Percentiles rank a stretch among this genome's conserved stretches.
Evolutionary conservation across 2,329 filamentous ascomycete genomes (phyloP).

Genomic region (Drechslera avenae): DNA sequence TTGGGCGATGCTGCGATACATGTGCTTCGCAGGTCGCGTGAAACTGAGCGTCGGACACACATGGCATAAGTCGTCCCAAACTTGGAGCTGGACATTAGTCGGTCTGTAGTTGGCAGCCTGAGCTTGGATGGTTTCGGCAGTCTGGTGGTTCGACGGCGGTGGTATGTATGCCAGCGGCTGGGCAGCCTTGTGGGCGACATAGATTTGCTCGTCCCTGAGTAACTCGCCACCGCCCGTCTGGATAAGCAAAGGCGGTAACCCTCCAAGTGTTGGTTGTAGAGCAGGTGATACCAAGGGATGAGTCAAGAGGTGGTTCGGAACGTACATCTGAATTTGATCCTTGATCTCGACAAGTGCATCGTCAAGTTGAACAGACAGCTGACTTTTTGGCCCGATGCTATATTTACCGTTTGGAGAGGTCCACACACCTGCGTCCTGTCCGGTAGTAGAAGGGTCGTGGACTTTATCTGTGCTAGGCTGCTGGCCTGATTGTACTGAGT

Average conservation of each 20-base stretch:
- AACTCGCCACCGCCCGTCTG: constrained; percentile 88
- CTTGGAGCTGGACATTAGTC: constrained; percentile 90
- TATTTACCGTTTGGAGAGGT: constrained; percentile 45
- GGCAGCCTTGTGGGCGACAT: constrained; percentile 91
- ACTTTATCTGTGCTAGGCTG: constrained; percentile 20
- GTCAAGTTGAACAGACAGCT: constrained; percentile 69
- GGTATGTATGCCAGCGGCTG: constrained; percentile 79
- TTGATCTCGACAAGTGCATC: constrained; percentile 72
- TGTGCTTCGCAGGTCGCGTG: constrained; percentile 92
- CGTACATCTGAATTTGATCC: constrained; percentile 89
- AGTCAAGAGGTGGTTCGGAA: constrained; percentile 80
- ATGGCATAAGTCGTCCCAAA: constrained; percentile 96
- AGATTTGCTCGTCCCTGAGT: constrained; percentile 92
- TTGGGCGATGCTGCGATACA: constrained; percentile 90
- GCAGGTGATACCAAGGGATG: constrained; percentile 91
- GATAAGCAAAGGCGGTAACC: constrained; percentile 84
- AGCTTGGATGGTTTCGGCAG: constrained; percentile 64
- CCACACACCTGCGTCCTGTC: constrained; percentile 22
- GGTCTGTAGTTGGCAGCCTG: constrained; percentile 74
- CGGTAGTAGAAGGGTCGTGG: constrained; percentile 10
- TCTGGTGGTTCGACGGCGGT: constrained; percentile 43
- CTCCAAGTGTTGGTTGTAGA: constrained; percentile 85
- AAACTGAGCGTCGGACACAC: constrained; percentile 93
- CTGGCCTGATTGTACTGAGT: constrained; percentile 34
- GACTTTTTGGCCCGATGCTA: constrained; percentile 39